Percentiles rank a stretch among this genome's conserved stretches.
Conservation (phyloP, 306 rosid species). For the Cicer bijugum region DNA sequence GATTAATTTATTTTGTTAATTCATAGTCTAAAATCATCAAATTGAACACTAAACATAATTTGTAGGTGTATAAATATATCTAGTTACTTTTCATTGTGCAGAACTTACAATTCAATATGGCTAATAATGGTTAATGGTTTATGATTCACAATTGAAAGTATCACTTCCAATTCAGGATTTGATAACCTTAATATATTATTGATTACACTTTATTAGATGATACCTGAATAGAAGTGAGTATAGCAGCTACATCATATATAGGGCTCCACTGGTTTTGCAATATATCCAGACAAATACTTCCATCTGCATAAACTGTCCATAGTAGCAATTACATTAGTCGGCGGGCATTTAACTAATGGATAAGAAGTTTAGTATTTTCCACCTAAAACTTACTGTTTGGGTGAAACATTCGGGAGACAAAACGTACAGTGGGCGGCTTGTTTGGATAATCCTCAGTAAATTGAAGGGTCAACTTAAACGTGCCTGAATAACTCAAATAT, state of each 20-base stretch:
- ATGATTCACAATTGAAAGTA: neutral
- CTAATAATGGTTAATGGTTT: neutral
- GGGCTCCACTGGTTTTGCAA: conserved; percentile 74
- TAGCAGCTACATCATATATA: conserved; percentile 70
- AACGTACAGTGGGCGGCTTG: conserved; percentile 90
- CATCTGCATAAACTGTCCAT: conserved; percentile 66
- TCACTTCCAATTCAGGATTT: neutral
- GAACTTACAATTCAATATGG: conserved; percentile 8
- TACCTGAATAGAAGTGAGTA: conserved; percentile 72
- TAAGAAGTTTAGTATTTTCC: conserved; percentile 9
- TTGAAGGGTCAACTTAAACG: conserved; percentile 88
- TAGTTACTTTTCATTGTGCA: neutral
- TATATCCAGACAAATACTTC: conserved; percentile 68
- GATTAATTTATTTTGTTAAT: neutral
- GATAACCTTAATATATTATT: conserved; percentile 18
- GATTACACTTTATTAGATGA: neutral
- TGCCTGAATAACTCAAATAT: conserved; percentile 62
- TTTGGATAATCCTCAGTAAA: conserved; percentile 90
- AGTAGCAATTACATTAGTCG: conserved; percentile 36
- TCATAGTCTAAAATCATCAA: neutral
- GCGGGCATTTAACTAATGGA: conserved; percentile 3
- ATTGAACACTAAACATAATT: neutral
- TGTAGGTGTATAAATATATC: neutral
- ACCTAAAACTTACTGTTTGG: conserved; percentile 78
- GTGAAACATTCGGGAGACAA: conserved; percentile 92